phyloP scores from a whole-genome alignment of 345 rosid species.

The Bretschneidera sinensis region DNA sequence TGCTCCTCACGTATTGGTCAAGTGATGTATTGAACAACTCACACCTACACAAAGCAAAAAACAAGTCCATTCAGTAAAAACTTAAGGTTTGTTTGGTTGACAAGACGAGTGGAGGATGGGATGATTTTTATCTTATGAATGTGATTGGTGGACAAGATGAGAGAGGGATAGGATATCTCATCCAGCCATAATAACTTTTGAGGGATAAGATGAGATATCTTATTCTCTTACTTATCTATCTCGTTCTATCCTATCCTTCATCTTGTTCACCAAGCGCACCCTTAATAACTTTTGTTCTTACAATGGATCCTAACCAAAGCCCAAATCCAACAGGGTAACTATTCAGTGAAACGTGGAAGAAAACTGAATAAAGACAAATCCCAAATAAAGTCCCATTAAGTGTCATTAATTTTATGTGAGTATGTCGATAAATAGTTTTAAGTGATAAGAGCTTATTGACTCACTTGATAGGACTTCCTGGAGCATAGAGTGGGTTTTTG shows the following conservation, averaged over 20 bases:
- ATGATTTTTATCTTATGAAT: too few species aligned
- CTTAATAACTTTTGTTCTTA: too few species aligned
- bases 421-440: not conserved
- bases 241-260: too few species aligned
- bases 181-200: too few species aligned
- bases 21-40: slow-evolving; percentile 66
- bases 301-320: too few species aligned
- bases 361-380: not conserved
- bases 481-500: slow-evolving; percentile 72
- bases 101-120: not conserved
- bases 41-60: slow-evolving; percentile 42
- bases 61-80: not conserved
- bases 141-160: too few species aligned
- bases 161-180: too few species aligned
- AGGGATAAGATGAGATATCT: too few species aligned
- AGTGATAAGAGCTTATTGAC: not conserved
- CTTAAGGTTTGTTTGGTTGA: not conserved
- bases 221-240: too few species aligned
- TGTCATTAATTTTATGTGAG: not conserved
- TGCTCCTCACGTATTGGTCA: slow-evolving; percentile 78
- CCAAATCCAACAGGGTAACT: not conserved
- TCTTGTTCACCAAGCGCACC: too few species aligned
- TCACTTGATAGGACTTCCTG: slow-evolving; percentile 84
- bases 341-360: not conserved
- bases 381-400: not conserved